A percentile compares a stretch with the other conserved stretches of the same genome.
These are phyloP conservation scores for Protomyces arabidopsidicola DNA, from an alignment of 1,139 yeast genomes.

Conservation along the genomic window DNA sequence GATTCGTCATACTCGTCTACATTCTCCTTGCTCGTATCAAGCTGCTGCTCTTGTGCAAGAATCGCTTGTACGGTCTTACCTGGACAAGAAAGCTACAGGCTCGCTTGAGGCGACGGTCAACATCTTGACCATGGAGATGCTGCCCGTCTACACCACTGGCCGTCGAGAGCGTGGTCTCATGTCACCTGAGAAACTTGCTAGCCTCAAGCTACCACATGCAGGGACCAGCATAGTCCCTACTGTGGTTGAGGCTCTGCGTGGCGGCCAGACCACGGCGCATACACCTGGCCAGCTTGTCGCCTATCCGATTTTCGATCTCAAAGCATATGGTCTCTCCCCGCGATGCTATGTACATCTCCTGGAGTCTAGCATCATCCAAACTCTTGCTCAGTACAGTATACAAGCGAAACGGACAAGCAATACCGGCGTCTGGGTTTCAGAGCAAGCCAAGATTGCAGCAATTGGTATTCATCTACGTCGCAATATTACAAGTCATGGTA, in stretches of 20 bases:
- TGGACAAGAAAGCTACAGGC: constrained; percentile 48
- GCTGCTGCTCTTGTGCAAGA: constrained; percentile 63
- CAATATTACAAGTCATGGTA: constrained; percentile 83
- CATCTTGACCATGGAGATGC: constrained; percentile 71
- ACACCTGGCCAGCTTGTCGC: constrained; percentile 92
- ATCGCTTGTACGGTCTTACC: constrained; percentile 53
- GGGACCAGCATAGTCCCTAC: constrained; percentile 42
- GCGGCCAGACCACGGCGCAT: constrained; percentile 97
- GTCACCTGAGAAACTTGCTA: neutral
- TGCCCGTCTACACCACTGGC: constrained; percentile 85
- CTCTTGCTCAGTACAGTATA: constrained; percentile 49
- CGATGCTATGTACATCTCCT: constrained; percentile 71
- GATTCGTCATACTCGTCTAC: constrained; percentile 3
- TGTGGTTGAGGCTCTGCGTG: constrained; percentile 74
- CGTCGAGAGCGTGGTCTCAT: constrained; percentile 56
- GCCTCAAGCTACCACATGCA: neutral
- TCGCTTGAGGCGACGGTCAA: constrained; percentile 42
- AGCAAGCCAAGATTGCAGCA: constrained; percentile 66
- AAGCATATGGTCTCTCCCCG: constrained; percentile 48
- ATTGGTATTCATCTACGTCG: constrained; percentile 84
- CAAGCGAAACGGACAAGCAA: constrained; percentile 54
- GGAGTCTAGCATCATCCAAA: constrained; percentile 57
- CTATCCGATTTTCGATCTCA: constrained; percentile 71
- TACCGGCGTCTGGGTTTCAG: constrained; percentile 54
- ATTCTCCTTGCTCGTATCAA: constrained; percentile 46